Evolutionary conservation across 805 yeast genomes (phyloP), one percentile per base, ranked within the genome.

Genomic region (Barnettozyma populi): DNA sequence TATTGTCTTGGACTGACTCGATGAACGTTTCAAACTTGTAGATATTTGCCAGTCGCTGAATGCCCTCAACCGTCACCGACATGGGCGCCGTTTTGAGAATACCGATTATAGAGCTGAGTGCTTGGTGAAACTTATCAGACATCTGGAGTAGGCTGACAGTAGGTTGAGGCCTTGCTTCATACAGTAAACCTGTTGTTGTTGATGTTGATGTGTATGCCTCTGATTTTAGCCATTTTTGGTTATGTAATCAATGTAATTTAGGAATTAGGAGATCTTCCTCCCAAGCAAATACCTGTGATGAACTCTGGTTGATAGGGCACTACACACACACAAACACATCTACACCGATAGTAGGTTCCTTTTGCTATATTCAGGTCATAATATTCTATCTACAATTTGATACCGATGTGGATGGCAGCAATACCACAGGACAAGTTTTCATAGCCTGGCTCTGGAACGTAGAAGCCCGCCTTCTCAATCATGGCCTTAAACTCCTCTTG

Each of bases 381-480:
- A 25, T 55, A 29, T 29, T 29, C 32, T 29, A 29, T 19, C 69
- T 71, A 89, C 54, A 88, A 74, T 69, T 94, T 94, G 47, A 94
- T 87, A 59, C 98, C 99, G 66, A 90, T 80, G 64, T 94, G 99
- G 55, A 94, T 90, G 45, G 96, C 92, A 46, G 98, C 96, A 47
- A 90, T 85, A 51, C 99, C 99, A 66, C 88, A 87, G 11, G 97
- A 87, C 61, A 94, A 75, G 67, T 86, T 86, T 71, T 94, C 98
- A 65, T 90, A 94, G 46, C 99, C 99, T 45, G 78, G 79, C 47
- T 88, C 89, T 57, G 95, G 95, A 48, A 87, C 84, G 54, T 85
- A 84, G 66, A 94, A 94, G 1, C 99, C 99, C 7, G 98, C 98
- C 60, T 87, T 84, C 64, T 89, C 80, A 60, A 94, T 89, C 98